phyloP scores from a whole-genome alignment of 2,329 filamentous ascomycete species.

The Nannizziopsis barbatae region DNA sequence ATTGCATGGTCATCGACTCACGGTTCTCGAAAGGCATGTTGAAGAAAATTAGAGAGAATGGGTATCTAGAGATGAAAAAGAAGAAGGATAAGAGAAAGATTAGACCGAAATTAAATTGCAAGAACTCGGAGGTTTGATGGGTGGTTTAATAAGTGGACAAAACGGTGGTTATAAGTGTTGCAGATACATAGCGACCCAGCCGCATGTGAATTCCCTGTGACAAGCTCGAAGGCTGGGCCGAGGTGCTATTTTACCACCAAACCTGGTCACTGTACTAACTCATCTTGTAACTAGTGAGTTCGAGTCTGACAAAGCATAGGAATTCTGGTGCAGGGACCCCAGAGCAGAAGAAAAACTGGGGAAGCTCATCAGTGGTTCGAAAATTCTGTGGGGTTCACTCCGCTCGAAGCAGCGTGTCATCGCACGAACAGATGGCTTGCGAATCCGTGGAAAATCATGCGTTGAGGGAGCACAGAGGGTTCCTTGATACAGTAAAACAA shows the following conservation, averaged over 20 bases:
- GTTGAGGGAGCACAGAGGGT: too few relatives aligned
- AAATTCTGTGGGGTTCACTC: too few relatives aligned
- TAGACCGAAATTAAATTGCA: background rate
- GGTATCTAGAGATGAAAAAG: constrained; percentile 17
- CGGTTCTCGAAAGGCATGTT: constrained; percentile 65
- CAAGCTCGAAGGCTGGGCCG: background rate
- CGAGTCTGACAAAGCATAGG: too few relatives aligned
- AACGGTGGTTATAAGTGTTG: background rate
- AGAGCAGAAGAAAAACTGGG: too few relatives aligned
- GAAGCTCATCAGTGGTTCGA: too few relatives aligned
- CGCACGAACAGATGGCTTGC: too few relatives aligned
- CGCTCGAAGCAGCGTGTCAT: too few relatives aligned
- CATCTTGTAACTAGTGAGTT: too few relatives aligned
- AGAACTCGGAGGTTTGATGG: background rate
- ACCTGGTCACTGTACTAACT: background rate
- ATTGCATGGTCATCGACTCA: constrained; percentile 31
- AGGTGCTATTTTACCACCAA: constrained; percentile 1
- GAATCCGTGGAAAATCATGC: too few relatives aligned
- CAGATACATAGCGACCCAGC: background rate
- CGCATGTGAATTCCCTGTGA: constrained; percentile 10
- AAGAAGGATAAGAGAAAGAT: background rate
- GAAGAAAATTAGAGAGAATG: constrained; percentile 14
- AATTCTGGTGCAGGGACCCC: too few relatives aligned
- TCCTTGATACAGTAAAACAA: too few relatives aligned
- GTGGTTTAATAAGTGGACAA: background rate